phyloP scores from a whole-genome alignment of 768 basidiomycete genomes.

The Cystoderma amianthinum region DNA sequence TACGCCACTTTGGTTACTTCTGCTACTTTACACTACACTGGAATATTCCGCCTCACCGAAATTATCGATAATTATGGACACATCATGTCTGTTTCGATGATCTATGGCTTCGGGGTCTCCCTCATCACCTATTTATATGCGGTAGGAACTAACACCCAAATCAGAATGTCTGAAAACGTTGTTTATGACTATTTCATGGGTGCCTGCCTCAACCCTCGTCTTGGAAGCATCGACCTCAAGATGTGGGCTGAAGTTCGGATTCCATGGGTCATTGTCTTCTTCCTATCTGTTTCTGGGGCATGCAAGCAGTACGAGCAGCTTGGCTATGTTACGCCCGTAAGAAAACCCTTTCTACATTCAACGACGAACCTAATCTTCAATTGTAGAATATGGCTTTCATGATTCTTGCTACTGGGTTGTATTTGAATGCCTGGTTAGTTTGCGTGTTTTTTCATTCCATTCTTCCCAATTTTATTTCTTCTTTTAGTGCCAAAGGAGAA shows the following conservation, averaged over 20 bases:
- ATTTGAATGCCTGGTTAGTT: constrained; percentile 86
- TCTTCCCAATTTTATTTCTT: constrained; percentile 5
- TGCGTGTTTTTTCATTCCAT: background rate
- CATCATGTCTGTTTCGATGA: constrained; percentile 93
- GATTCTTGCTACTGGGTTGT: constrained; percentile 93
- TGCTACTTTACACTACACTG: constrained; percentile 65
- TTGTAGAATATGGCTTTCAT: constrained; percentile 92
- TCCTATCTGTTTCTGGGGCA: constrained; percentile 84
- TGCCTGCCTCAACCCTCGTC: constrained; percentile 86
- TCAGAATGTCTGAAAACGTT: constrained; percentile 93
- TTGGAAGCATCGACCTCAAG: constrained; percentile 90
- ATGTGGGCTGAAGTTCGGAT: constrained; percentile 99
- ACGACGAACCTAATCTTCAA: constrained; percentile 1
- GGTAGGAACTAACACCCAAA: constrained; percentile 68
- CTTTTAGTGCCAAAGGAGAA: constrained; percentile 75
- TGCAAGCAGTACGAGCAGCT: constrained; percentile 93
- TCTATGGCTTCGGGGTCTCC: constrained; percentile 80
- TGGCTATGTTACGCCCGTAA: constrained; percentile 87
- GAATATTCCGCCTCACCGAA: constrained; percentile 85
- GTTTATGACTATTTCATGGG: constrained; percentile 98
- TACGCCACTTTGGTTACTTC: constrained; percentile 80
- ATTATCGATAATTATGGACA: constrained; percentile 96
- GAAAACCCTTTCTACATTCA: constrained; percentile 11
- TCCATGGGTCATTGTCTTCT: constrained; percentile 95
- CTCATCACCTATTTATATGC: constrained; percentile 78